phyloP scores from a whole-genome alignment of 805 yeast species.

The Yarrowia sp. region DNA sequence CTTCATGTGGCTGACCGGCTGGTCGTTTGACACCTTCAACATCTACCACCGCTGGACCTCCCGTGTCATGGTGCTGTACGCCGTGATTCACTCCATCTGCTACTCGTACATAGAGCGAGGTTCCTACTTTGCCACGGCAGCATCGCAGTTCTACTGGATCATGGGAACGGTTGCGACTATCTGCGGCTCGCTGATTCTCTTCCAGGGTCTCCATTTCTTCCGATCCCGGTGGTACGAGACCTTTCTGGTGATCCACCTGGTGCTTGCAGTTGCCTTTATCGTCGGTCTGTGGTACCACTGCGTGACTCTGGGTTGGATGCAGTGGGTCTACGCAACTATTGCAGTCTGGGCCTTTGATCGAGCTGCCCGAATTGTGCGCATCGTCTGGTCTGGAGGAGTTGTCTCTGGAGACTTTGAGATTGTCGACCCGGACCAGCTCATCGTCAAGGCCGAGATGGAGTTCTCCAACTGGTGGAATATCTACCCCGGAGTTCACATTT shows the following conservation, averaged over 20 bases:
- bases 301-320: conserved; percentile 43
- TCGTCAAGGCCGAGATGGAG: conserved; percentile 1
- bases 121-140: neutral
- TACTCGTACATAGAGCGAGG: conserved; percentile 21
- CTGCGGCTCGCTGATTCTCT: conserved; percentile 45
- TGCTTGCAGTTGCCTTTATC: conserved; percentile 53
- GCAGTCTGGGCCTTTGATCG: conserved; percentile 74
- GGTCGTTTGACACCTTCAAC: conserved; percentile 59
- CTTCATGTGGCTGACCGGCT: conserved; percentile 57
- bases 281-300: conserved; percentile 61
- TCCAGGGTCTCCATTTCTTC: conserved; percentile 51
- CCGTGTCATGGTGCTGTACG: conserved; percentile 31
- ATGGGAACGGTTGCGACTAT: conserved; percentile 46
- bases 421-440: neutral
- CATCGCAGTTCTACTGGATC: conserved; percentile 15
- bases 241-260: conserved; percentile 56
- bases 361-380: conserved; percentile 52
- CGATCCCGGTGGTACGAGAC: conserved; percentile 58
- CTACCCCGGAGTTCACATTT: conserved; percentile 58
- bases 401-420: conserved; percentile 22
- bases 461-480: conserved; percentile 43
- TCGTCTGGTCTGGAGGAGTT: conserved; percentile 55
- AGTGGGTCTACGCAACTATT: conserved; percentile 52
- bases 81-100: conserved; percentile 33
- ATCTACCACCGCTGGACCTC: conserved; percentile 50